phyloP scores from a whole-genome alignment of 176 grass and related monocot genomes.

The Coix lacrymajobi region DNA sequence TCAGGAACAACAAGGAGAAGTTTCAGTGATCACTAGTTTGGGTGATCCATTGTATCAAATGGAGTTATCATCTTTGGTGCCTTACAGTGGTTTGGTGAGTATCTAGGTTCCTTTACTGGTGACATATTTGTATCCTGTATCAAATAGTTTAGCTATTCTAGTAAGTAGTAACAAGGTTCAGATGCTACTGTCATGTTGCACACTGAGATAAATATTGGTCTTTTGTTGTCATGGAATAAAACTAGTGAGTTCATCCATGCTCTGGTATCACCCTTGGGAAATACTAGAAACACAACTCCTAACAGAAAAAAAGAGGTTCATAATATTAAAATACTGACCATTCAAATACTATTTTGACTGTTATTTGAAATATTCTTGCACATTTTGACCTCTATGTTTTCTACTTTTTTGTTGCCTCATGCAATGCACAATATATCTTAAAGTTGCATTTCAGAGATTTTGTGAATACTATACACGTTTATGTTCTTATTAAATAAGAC shows the following conservation, averaged over 20 bases:
- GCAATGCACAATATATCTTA: background rate
- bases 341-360: background rate
- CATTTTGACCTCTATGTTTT: background rate
- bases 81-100: slow-evolving; percentile 69
- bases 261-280: background rate
- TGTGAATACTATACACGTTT: background rate
- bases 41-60: slow-evolving; percentile 81
- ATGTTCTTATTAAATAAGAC: background rate
- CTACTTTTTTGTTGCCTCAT: background rate
- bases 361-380: background rate
- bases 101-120: background rate
- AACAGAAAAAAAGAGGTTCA: background rate
- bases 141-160: background rate
- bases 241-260: background rate
- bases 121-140: background rate
- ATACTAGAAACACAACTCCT: background rate
- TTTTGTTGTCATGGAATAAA: background rate
- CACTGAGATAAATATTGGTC: background rate
- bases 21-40: slow-evolving; percentile 64
- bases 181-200: background rate
- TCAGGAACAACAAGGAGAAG: slow-evolving; percentile 69
- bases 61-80: slow-evolving; percentile 72
- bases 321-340: background rate
- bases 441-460: slow-evolving; percentile 3
- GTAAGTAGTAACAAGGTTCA: background rate